Evolutionary conservation across 495 filamentous ascomycete species (phyloP).

Genomic region (Articulospora tetracladia): DNA sequence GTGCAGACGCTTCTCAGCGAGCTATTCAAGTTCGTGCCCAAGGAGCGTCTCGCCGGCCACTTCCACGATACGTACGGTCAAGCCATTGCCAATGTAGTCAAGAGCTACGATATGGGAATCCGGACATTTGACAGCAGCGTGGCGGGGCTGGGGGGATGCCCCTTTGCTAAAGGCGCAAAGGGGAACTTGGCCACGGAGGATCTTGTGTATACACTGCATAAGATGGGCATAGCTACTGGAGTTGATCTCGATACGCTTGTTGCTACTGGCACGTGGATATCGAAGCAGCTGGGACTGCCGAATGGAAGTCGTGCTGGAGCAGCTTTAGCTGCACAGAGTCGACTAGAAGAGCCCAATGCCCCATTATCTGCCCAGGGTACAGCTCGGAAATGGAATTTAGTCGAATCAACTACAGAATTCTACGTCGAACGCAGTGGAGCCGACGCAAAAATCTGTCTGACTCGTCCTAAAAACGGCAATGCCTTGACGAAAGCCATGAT

Average conservation of each 20-base stretch:
- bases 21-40: slow-evolving; percentile 28
- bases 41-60: slow-evolving; percentile 35
- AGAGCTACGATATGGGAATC: slow-evolving; percentile 36
- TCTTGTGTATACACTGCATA: slow-evolving; percentile 38
- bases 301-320: slow-evolving; percentile 33
- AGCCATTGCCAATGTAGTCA: slow-evolving; percentile 39
- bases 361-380: neutral
- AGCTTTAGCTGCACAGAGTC: slow-evolving; percentile 24
- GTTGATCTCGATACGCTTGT: slow-evolving; percentile 33
- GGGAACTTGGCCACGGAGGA: slow-evolving; percentile 43
- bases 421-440: slow-evolving; percentile 25
- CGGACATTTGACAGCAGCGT: slow-evolving; percentile 42
- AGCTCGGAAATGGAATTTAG: neutral
- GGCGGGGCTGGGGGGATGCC: slow-evolving; percentile 42
- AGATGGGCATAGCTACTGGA: slow-evolving; percentile 35
- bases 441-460: slow-evolving; percentile 31
- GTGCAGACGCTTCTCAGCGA: slow-evolving; percentile 30
- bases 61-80: slow-evolving; percentile 46
- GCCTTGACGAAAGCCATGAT: slow-evolving; percentile 32
- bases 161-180: slow-evolving; percentile 42
- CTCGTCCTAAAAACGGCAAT: slow-evolving; percentile 34
- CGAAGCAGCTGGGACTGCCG: slow-evolving; percentile 22
- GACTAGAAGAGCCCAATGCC: neutral
- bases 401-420: slow-evolving; percentile 1
- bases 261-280: slow-evolving; percentile 38